These are phyloP conservation scores for Diaporthe sp. DNA, from an alignment of 2,329 filamentous ascomycete genomes.

Conservation along the genomic window DNA sequence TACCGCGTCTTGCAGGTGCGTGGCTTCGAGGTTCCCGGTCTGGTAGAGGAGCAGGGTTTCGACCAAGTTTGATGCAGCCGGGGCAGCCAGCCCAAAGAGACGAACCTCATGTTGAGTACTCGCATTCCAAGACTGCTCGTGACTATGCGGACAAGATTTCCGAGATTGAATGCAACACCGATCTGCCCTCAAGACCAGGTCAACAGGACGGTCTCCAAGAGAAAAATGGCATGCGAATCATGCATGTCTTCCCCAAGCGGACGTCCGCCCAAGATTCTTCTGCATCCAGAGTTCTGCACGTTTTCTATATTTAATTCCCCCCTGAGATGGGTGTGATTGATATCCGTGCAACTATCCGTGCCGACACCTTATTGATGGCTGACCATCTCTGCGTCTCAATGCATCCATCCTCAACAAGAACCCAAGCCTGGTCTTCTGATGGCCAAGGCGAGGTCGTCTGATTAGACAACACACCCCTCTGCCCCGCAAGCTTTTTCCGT, in stretches of 20 bases:
- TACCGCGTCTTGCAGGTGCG: background rate
- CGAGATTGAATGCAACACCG: slow-evolving; percentile 17
- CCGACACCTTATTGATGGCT: slow-evolving; percentile 9
- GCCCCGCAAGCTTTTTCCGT: slow-evolving; percentile 5
- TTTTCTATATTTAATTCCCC: slow-evolving; percentile 19
- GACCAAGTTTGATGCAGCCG: background rate
- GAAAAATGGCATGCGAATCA: slow-evolving; percentile 4
- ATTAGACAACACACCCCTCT: background rate
- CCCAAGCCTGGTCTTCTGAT: background rate
- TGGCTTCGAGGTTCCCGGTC: background rate
- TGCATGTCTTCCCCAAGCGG: slow-evolving; percentile 14
- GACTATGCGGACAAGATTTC: slow-evolving; percentile 26
- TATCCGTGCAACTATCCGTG: background rate
- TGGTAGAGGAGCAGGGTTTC: background rate
- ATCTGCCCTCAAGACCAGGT: slow-evolving; percentile 29
- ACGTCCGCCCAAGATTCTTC: slow-evolving; percentile 16
- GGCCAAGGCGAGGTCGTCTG: slow-evolving; percentile 20
- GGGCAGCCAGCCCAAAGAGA: background rate
- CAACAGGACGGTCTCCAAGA: slow-evolving; percentile 15
- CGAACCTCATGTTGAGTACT: background rate
- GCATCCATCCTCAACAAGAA: background rate
- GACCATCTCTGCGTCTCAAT: background rate
- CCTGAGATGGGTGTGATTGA: too few relatives aligned
- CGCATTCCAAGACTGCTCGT: background rate
- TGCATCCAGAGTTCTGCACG: slow-evolving; percentile 20